Conservation (phyloP, 2,329 filamentous ascomycete species). For the Exophiala bonariae region DNA sequence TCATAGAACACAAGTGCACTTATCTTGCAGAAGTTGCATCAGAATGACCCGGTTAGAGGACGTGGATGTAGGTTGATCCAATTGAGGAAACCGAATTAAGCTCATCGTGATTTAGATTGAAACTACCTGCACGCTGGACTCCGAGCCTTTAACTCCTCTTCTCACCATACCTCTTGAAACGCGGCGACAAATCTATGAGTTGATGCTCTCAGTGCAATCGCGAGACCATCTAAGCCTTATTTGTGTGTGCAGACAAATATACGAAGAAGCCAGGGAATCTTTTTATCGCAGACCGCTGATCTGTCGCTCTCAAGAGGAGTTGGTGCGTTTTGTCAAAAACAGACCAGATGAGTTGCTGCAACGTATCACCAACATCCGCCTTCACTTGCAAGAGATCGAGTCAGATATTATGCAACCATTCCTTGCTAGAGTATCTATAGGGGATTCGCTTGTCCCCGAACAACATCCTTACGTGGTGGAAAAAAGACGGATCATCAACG, state of each 20-base stretch:
- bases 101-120: too few species aligned
- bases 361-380: slow-evolving; percentile 11
- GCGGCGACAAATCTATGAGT: slow-evolving; percentile 15
- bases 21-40: too few species aligned
- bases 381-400: slow-evolving; percentile 14
- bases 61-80: too few species aligned
- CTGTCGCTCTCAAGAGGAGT: slow-evolving; percentile 13
- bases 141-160: slow-evolving; percentile 1
- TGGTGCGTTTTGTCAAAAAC: slow-evolving; percentile 10
- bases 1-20: too few species aligned
- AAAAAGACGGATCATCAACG: slow-evolving; percentile 14
- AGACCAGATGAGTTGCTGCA: slow-evolving; percentile 3
- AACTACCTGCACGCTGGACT: too few species aligned
- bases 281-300: slow-evolving; percentile 15
- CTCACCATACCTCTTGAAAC: slow-evolving; percentile 19
- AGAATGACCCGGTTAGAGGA: too few species aligned
- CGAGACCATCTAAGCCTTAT: slow-evolving; percentile 16
- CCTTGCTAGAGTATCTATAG: slow-evolving; percentile 3
- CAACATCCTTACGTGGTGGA: slow-evolving; percentile 19
- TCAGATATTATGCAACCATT: slow-evolving; percentile 12
- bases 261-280: slow-evolving; percentile 17
- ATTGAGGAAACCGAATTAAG: too few species aligned
- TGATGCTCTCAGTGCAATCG: slow-evolving; percentile 7
- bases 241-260: slow-evolving; percentile 15
- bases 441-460: not conserved